Evolutionary conservation across 2,329 filamentous ascomycete genomes (phyloP).

Genomic region (Ceratocystis harringtonii): DNA sequence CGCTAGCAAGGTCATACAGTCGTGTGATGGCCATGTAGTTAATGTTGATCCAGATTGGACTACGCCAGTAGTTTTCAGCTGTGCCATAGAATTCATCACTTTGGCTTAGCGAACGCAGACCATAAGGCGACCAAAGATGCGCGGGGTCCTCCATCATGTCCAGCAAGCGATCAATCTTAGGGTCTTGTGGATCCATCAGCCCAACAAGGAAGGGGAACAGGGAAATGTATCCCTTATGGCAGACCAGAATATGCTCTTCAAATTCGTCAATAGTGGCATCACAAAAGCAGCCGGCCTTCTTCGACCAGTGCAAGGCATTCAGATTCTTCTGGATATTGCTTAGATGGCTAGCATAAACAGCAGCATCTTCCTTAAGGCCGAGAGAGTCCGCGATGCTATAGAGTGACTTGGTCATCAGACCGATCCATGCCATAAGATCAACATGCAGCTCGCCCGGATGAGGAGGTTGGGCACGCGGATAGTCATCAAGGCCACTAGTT

Average conservation of each 20-base stretch:
- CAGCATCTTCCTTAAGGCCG: slow-evolving; percentile 60
- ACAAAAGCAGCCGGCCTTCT: slow-evolving; percentile 68
- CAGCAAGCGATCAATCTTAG: slow-evolving; percentile 58
- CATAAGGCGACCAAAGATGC: slow-evolving; percentile 78
- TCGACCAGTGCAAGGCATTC: slow-evolving; percentile 85
- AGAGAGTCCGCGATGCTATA: slow-evolving; percentile 63
- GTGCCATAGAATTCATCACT: slow-evolving; percentile 73
- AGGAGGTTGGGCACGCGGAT: slow-evolving; percentile 82
- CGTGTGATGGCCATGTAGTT: slow-evolving; percentile 57
- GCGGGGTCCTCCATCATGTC: slow-evolving; percentile 66
- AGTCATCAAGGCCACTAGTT: slow-evolving; percentile 90
- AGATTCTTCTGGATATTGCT: slow-evolving; percentile 72
- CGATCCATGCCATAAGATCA: slow-evolving; percentile 91
- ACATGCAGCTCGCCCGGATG: slow-evolving; percentile 92
- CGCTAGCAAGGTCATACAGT: slow-evolving; percentile 24
- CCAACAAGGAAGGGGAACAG: slow-evolving; percentile 86
- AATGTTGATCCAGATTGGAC: slow-evolving; percentile 89
- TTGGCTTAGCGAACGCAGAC: slow-evolving; percentile 80
- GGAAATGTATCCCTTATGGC: slow-evolving; percentile 92
- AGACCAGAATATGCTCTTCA: slow-evolving; percentile 78
- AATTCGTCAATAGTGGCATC: slow-evolving; percentile 92
- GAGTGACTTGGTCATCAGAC: slow-evolving; percentile 84
- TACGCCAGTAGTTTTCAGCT: slow-evolving; percentile 92
- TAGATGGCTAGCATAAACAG: slow-evolving; percentile 55
- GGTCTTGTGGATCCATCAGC: slow-evolving; percentile 56